Base-by-base conservation (phyloP, 1,284 basidiomycete species). In the Golubevia pallescens region DNA sequence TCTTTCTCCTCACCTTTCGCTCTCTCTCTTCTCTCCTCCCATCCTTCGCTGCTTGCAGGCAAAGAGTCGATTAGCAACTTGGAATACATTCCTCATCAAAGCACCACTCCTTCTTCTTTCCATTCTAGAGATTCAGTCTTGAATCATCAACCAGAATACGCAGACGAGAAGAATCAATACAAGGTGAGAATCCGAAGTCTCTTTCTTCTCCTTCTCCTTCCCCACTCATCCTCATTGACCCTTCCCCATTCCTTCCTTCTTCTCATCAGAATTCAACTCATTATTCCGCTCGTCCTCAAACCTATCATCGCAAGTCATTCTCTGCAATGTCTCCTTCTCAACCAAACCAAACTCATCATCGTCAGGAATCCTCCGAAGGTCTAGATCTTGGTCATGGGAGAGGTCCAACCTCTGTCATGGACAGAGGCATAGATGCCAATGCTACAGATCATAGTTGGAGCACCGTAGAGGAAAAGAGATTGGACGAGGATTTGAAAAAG, bases 401-500 rank as follows among this genome's bases (percentile, higher is more conserved):
- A 3, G 75, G 75, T 28, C 73, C 75, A 24, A 74, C 75, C 19
- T 62, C 55, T 24, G 64, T 66, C 57, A 66, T 72, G 51, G 69
- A 65, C 51, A 65, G 68, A 20, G 75, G 60, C 42, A 62, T 73
- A 57, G 74, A 76, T 6, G 63, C 68, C n/a, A 63, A 63, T 20
- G 24, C 58, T 20, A 53, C 14, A 10, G 61, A 34, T 23, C 21
- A 24, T 48, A 16, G 28, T n/a, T 38, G 34, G 34, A 38, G 10
- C 10, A 38, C 34, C 10, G 34, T 38, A n/a, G 86, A 87, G 68
- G 86, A 87, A 69, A 69, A 70, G 66, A 74, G 86, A n/a, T 78
- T 87, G 14, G 87, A 90, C 57, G 90, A 93, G 78, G 91, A 92
- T 70, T 89, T 88, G 66, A 86, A 87, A 64, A 90, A 90, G 75